Base-by-base conservation (phyloP, 1,284 basidiomycete species). In the Cryptococcus sp. region DNA sequence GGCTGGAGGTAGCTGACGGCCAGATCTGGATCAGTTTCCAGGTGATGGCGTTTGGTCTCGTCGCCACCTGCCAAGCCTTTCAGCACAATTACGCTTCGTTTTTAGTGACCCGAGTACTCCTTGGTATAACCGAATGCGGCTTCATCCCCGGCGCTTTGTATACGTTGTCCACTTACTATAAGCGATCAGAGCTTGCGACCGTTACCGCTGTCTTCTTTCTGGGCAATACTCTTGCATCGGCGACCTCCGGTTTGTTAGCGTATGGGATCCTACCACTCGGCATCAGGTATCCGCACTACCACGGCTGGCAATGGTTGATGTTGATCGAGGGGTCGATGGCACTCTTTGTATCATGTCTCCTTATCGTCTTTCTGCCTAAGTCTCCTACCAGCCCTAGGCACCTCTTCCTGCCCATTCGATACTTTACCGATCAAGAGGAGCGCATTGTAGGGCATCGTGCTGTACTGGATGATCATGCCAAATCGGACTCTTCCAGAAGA, bases 121-220 rank as follows among this genome's bases (percentile, higher is more conserved):
- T 86, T 32, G 84, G 84, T 1, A 60, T 84, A 0, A 82, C 80
- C 56, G 84, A 85, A 75, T 84, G 83, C 40, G 84, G 61, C 19
- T 60, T 50, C 46, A 59, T 65, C 24, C 61, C 63, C 4, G 63
- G 60, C 24, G 39, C 56, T 16, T 53, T 66, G 2, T 66, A 58
- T 54, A 46, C 39, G 48, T 47, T 67, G 22, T 63, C 61, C 3
- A 57, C 56, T 4, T 61, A 53, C 41, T 63, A 61, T 47, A 60
- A 49, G 19, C 54, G 56, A 13, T 21, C 19, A 18, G 57, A 64
- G 37, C 42, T 58, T 2, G 61, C 56, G 10, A 54, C 53, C 28
- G 54, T 69, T 10, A 59, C 64, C 22, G 56, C 63, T n/a, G 57
- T 74, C 51, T 73, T 75, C 61, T 75, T 70, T 52, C 52, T 69